Evolutionary conservation across 257 asterid species (phyloP), one percentile per base, ranked within the genome.

Genomic region (Coffea canephora): DNA sequence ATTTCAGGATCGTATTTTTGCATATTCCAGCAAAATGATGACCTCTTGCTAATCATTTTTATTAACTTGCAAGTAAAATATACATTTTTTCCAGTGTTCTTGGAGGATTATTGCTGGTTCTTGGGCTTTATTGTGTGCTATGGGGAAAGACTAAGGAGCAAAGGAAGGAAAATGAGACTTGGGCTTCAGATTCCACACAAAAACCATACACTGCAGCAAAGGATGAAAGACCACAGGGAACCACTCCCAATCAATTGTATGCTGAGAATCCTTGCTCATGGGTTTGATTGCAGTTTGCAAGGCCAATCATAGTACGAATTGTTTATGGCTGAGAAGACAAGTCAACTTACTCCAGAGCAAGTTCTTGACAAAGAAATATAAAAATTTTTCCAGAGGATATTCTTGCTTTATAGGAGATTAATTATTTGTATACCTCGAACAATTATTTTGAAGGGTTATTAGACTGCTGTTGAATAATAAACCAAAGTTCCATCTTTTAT

Each of bases 71-170:
- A 8, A 16, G 8, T 57, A 57, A 57, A 57, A 2, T 57, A 6
- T 7, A 41, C 12, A 25, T 13, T 54, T 10, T 10, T 68, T 86
- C 62, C 83, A 94, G 98, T 83, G 85, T 91, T 1, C 61, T 94
- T 83, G 98, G 98, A 82, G 97, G 89, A 69, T 3, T 89, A 23
- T 36, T 94, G 71, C 88, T 93, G n/a, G 90, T 93, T 64, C 90
- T 92, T 76, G 97, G 97, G 71, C 91, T 94, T 36, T 94, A 94
- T 64, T 84, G 86, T 78, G 97, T 93, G 66, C 74, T 93, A 14
- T 94, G 97, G 97, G 98, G 98, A 69, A 93, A 94, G 89, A 87
- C 77, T 0, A 88, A 82, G 83, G 98, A 94, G 84, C 90, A 88
- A 67, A 86, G 81, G 50, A 82, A 76, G 49, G 88, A 76, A 69